These are phyloP conservation scores for Cryptococcus sp. DNA, from an alignment of 1,284 basidiomycete species.

Conservation along the genomic window DNA sequence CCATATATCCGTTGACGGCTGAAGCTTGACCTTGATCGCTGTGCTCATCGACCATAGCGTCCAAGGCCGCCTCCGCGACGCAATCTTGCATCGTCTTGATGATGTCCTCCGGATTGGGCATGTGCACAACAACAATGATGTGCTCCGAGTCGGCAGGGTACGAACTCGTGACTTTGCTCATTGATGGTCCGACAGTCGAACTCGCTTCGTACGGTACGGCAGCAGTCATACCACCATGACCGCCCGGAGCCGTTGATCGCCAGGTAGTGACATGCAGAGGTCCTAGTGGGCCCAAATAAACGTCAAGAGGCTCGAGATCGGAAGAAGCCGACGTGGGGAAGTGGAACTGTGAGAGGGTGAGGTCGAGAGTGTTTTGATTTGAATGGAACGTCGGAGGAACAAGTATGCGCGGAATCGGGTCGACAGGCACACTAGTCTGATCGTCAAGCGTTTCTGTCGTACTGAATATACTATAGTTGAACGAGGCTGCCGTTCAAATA, in stretches of 20 bases:
- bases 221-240: background rate
- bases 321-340: conserved; percentile 4
- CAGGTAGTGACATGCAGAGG: conserved; percentile 61
- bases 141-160: conserved; percentile 39
- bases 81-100: conserved; percentile 33
- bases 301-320: conserved; percentile 64
- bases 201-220: conserved; percentile 21
- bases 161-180: conserved; percentile 28
- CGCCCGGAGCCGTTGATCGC: conserved; percentile 37
- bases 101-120: conserved; percentile 38
- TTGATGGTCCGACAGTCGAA: conserved; percentile 1
- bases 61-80: conserved; percentile 4
- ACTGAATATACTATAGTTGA: too few relatives aligned
- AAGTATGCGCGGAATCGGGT: conserved; percentile 84
- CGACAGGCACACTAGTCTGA: conserved; percentile 55
- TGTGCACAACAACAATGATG: conserved; percentile 39
- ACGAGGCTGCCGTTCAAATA: background rate
- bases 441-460: too few relatives aligned
- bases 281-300: conserved; percentile 86
- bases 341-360: conserved; percentile 77
- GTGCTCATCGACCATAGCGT: too few relatives aligned
- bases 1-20: too few relatives aligned
- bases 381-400: conserved; percentile 74
- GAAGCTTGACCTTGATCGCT: too few relatives aligned
- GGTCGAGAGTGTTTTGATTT: conserved; percentile 70